Evolutionary conservation across 2,329 filamentous ascomycete species (phyloP).

Genomic region (Exophiala spinifera): DNA sequence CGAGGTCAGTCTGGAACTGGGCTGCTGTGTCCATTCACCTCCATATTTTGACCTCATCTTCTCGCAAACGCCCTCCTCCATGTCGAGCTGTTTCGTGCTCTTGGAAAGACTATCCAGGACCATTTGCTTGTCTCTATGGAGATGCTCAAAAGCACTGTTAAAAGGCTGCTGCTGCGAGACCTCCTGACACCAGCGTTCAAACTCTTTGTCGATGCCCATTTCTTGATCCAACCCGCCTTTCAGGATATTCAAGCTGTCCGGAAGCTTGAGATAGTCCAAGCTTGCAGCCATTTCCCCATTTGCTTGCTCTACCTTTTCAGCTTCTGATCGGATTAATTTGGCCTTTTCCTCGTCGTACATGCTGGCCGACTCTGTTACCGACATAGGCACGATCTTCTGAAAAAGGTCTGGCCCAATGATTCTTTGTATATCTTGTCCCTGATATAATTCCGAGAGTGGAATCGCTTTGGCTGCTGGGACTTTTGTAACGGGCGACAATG

Average conservation of each 20-base stretch:
- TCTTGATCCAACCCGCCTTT: constrained; percentile 93
- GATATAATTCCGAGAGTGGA: constrained; percentile 92
- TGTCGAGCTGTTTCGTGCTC: constrained; percentile 83
- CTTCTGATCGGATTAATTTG: constrained; percentile 88
- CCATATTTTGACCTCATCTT: constrained; percentile 99
- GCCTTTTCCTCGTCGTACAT: constrained; percentile 98
- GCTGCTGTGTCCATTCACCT: constrained; percentile 93
- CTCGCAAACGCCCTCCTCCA: constrained; percentile 96
- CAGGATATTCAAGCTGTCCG: constrained; percentile 81
- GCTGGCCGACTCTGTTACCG: constrained; percentile 93
- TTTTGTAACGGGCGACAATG: constrained; percentile 77
- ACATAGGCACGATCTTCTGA: constrained; percentile 91
- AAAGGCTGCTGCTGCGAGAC: constrained; percentile 83
- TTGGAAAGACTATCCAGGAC: constrained; percentile 71
- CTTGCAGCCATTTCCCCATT: constrained; percentile 96
- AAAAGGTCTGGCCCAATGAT: constrained; percentile 98
- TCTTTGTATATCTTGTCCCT: constrained; percentile 92
- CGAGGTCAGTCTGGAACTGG: constrained; percentile 82
- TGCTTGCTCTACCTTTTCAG: constrained; percentile 85
- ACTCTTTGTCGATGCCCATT: constrained; percentile 82
- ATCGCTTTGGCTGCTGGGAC: constrained; percentile 95
- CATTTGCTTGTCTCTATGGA: constrained; percentile 73
- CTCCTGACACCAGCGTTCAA: constrained; percentile 89
- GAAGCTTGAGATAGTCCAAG: constrained; percentile 86
- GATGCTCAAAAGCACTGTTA: constrained; percentile 69